Base-by-base conservation (phyloP, 2,329 filamentous ascomycete genomes). In the Orbilia blumenaviensis region DNA sequence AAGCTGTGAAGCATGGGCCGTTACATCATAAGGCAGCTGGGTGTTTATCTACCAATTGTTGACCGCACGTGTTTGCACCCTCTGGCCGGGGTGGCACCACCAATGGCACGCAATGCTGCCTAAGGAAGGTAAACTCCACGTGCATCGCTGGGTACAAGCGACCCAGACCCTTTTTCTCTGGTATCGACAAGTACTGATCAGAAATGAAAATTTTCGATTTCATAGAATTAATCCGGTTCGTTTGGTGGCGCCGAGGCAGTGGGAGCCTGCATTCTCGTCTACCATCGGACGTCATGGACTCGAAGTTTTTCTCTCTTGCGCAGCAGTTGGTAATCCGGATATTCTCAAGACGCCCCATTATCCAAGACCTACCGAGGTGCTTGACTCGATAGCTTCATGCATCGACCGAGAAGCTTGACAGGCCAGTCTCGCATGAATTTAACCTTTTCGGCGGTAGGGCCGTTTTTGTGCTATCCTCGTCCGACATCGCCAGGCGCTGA, bases 21-120 rank as follows among this genome's bases (percentile, higher is more conserved):
- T 66, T 73, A 66, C 68, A 73, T 74, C 62, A 74, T 62, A 62
- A 67, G 69, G 54, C 69, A 66, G 68, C 68, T 64, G 7, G 36
- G 12, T 14, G 61, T 36, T 36, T 44, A 32, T 48, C 27, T 38
- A 21, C 71, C 71, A 75, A 68, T 75, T 63, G 58, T 75, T 66
- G 44, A 32, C 54, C 46, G 25, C 71, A 75, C 71, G 71, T 75
- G 71, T 34, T 25, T 21, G 56, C 36, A 27, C 12, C 27, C 25
- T 58, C 56, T 56, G 25, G 34, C 14, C 18, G 27, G n/a, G 48
- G 29, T 58, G 41, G 36, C 18, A 68, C 54, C 38, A 50, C 46
- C 18, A 14, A 48, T 27, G 27, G 16, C 21, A 25, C 34, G 9
- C 42, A 36, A 71, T 54, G 56, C 58, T 71, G 56, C 66, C 66